phyloP scores from a whole-genome alignment of 768 basidiomycete species.

The Leucocoprinus leucothites region DNA sequence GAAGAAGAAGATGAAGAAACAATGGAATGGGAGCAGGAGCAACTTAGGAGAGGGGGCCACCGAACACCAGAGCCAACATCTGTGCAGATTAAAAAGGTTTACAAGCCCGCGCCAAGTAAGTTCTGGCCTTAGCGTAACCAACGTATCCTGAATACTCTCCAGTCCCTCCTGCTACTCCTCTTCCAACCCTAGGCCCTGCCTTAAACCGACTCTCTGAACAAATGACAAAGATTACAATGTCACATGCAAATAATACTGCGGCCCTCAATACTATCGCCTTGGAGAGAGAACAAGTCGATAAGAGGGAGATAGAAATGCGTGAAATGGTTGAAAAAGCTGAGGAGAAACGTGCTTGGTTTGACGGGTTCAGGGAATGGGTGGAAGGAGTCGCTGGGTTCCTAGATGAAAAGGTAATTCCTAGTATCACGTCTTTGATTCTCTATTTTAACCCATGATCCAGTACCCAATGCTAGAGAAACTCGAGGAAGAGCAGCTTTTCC shows the following conservation, averaged over 20 bases:
- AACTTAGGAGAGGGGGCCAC: constrained; percentile 73
- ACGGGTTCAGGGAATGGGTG: constrained; percentile 73
- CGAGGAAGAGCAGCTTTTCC: constrained; percentile 69
- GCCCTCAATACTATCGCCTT: constrained; percentile 54
- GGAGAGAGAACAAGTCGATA: constrained; percentile 63
- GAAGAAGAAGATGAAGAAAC: constrained; percentile 85
- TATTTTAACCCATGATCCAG: constrained; percentile 33
- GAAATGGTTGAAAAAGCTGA: constrained; percentile 74
- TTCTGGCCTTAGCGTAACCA: neutral
- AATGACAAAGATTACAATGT: constrained; percentile 57
- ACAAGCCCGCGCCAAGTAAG: constrained; percentile 73
- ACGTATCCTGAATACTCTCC: constrained; percentile 13
- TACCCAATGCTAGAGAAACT: constrained; percentile 76
- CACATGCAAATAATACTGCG: constrained; percentile 61
- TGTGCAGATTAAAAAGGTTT: constrained; percentile 48
- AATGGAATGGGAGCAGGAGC: constrained; percentile 82
- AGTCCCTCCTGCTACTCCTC: constrained; percentile 66
- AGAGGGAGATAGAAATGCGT: constrained; percentile 70
- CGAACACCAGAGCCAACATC: constrained; percentile 34
- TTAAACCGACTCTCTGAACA: constrained; percentile 59
- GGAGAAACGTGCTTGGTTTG: constrained; percentile 79
- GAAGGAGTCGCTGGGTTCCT: constrained; percentile 83
- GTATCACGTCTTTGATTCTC: constrained; percentile 7
- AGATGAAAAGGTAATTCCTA: constrained; percentile 71
- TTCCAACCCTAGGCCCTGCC: constrained; percentile 64